These are phyloP conservation scores for Aspergillus campestris DNA, from an alignment of 495 filamentous ascomycete genomes.

Conservation along the genomic window DNA sequence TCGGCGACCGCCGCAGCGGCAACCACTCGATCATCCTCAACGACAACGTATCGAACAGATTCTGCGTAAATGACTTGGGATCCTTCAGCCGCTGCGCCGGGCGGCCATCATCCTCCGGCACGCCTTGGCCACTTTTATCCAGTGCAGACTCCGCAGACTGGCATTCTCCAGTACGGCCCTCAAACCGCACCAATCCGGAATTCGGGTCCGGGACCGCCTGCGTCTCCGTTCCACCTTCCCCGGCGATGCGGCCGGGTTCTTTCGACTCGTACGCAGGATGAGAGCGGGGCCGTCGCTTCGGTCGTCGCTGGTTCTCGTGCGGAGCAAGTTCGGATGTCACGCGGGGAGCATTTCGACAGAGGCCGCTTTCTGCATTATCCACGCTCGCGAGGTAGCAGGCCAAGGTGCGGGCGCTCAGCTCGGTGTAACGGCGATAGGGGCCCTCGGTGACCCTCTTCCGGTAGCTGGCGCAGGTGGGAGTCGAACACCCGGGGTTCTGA, in stretches of 20 bases:
- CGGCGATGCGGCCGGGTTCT: not conserved
- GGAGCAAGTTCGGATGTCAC: conserved; percentile 21
- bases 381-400: conserved; percentile 72
- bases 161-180: not conserved
- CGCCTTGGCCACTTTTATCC: conserved; percentile 5
- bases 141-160: not conserved
- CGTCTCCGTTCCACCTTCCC: not conserved
- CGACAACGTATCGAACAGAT: conserved; percentile 68
- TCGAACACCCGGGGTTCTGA: conserved; percentile 57
- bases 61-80: conserved; percentile 76
- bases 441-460: conserved; percentile 56
- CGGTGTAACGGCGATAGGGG: conserved; percentile 65
- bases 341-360: conserved; percentile 54
- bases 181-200: not conserved
- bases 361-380: conserved; percentile 63
- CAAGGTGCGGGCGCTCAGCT: conserved; percentile 62
- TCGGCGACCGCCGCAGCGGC: conserved; percentile 39
- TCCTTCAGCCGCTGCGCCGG: conserved; percentile 55
- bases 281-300: conserved; percentile 21
- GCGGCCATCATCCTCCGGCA: conserved; percentile 16
- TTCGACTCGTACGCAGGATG: conserved; percentile 12
- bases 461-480: conserved; percentile 72
- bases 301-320: conserved; percentile 20
- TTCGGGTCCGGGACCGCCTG: not conserved
- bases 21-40: conserved; percentile 77